phyloP scores from a whole-genome alignment of 1,139 yeast genomes.

The Suhomyces coccinellae region DNA sequence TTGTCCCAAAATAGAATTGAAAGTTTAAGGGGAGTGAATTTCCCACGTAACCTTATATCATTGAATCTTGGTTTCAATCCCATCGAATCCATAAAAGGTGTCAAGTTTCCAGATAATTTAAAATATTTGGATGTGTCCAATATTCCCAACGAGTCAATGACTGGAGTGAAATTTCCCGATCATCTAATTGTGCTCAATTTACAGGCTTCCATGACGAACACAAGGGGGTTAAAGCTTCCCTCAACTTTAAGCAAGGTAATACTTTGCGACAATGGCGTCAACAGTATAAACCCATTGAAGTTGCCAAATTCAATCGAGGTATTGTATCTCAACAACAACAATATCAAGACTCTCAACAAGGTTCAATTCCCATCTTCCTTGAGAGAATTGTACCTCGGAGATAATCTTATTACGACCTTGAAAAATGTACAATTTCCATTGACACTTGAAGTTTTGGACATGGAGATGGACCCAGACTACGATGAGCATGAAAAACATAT shows the following conservation, averaged over 20 bases:
- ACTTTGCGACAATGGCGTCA: conserved; percentile 45
- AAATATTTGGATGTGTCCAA: conserved; percentile 41
- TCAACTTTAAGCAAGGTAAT: conserved; percentile 32
- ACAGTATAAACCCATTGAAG: conserved; percentile 48
- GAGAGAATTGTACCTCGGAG: conserved; percentile 42
- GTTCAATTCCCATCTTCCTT: conserved; percentile 42
- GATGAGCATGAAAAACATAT: conserved; percentile 46
- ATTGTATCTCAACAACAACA: conserved; percentile 41
- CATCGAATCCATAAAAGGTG: conserved; percentile 45
- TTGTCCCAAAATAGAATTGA: conserved; percentile 46
- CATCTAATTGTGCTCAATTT: conserved; percentile 37
- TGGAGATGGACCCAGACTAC: conserved; percentile 45
- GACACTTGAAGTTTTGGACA: conserved; percentile 39
- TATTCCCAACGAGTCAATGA: conserved; percentile 51
- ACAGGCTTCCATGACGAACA: conserved; percentile 49
- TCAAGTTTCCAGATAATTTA: conserved; percentile 41
- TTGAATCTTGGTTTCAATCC: conserved; percentile 43
- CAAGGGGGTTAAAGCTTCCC: conserved; percentile 48
- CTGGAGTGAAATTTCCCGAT: conserved; percentile 50
- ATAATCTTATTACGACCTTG: conserved; percentile 45
- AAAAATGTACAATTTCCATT: conserved; percentile 47
- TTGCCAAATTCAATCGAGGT: conserved; percentile 43
- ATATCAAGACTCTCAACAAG: conserved; percentile 48
- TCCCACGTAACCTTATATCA: conserved; percentile 34
- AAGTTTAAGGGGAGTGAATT: conserved; percentile 38